phyloP scores from a whole-genome alignment of 2,329 filamentous ascomycete species.

The Exophiala aquamarina region DNA sequence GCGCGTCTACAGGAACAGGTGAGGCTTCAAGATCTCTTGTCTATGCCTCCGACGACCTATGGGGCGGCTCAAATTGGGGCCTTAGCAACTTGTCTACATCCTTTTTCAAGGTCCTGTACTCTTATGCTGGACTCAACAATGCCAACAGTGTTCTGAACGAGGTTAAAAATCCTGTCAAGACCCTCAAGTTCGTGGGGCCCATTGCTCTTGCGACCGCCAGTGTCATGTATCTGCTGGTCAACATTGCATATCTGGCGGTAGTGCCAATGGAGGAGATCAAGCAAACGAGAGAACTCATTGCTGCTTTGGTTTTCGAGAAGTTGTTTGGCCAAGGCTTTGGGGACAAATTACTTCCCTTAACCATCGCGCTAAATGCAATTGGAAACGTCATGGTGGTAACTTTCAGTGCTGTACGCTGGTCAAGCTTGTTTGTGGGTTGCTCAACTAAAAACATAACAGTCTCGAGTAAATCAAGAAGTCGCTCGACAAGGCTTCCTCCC shows the following conservation, averaged over 20 bases:
- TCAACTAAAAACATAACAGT: conserved; percentile 42
- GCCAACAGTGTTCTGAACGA: conserved; percentile 71
- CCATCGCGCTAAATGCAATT: conserved; percentile 65
- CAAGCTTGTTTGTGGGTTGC: conserved; percentile 1
- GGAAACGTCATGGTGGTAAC: conserved; percentile 74
- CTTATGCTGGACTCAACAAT: conserved; percentile 66
- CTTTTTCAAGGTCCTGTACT: conserved; percentile 66
- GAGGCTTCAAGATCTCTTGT: conserved; percentile 5
- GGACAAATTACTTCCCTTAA: conserved; percentile 58
- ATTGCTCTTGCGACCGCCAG: conserved; percentile 62
- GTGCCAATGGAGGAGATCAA: conserved; percentile 68
- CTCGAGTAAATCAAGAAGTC: conserved; percentile 70
- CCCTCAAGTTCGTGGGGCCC: conserved; percentile 62
- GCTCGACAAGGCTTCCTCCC: conserved; percentile 71
- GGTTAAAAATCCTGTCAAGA: conserved; percentile 66
- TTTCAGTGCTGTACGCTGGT: conserved; percentile 60
- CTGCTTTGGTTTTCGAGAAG: conserved; percentile 65
- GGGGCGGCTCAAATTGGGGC: conserved; percentile 67
- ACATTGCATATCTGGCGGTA: conserved; percentile 64
- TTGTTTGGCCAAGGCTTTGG: conserved; percentile 62
- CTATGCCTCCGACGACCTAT: conserved; percentile 54
- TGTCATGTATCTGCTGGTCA: conserved; percentile 65
- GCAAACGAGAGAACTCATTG: conserved; percentile 65
- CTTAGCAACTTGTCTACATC: conserved; percentile 67
- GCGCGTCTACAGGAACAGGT: background rate